Conservation (phyloP, 2,329 filamentous ascomycete species). For the Curvularia eragrostidis region DNA sequence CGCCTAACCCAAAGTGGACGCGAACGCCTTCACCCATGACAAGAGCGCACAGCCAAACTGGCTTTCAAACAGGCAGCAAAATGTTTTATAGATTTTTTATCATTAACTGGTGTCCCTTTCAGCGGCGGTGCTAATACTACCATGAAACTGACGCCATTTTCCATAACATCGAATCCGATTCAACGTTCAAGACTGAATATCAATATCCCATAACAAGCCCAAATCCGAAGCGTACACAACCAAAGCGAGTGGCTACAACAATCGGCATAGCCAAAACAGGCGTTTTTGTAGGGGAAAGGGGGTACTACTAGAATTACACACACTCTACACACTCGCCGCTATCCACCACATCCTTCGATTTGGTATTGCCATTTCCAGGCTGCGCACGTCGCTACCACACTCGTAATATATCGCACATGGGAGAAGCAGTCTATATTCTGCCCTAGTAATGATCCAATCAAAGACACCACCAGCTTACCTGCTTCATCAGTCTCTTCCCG, state of each 20-base stretch:
- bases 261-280: constrained; percentile 8
- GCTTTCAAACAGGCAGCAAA: not conserved
- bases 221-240: not conserved
- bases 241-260: constrained; percentile 3
- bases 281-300: constrained; percentile 38
- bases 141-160: not conserved
- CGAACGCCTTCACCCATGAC: constrained; percentile 5
- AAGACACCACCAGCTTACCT: constrained; percentile 1
- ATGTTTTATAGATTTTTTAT: not conserved
- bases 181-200: not conserved
- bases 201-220: not conserved
- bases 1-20: constrained; percentile 19
- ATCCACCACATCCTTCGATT: constrained; percentile 10
- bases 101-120: not conserved
- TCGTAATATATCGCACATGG: constrained; percentile 2
- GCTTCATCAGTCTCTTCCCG: constrained; percentile 2
- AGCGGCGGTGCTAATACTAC: not conserved
- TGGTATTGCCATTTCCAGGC: constrained; percentile 1
- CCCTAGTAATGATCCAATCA: not conserved
- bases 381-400: constrained; percentile 1
- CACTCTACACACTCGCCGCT: constrained; percentile 17
- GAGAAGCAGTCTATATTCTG: constrained; percentile 7
- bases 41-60: not conserved
- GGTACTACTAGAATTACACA: constrained; percentile 41
- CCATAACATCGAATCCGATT: not conserved